These are phyloP conservation scores for Aspergillus haitiensis DNA, from an alignment of 495 filamentous ascomycete genomes.

Conservation along the genomic window DNA sequence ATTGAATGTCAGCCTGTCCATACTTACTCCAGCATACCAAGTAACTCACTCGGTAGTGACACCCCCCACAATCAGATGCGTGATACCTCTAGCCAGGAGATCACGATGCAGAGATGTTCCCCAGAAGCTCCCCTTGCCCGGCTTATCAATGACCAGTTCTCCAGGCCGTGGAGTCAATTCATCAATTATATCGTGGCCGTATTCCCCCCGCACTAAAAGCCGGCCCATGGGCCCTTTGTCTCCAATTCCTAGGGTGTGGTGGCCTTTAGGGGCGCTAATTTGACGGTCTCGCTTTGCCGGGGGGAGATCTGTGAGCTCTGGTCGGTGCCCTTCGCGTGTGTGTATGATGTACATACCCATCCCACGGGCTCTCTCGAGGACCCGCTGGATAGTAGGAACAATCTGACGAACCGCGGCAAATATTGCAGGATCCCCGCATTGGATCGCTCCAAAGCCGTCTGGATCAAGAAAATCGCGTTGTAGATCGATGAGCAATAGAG, in stretches of 20 bases:
- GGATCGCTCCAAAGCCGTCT: slow-evolving; percentile 3
- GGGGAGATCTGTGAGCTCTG: slow-evolving; percentile 1
- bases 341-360: slow-evolving; percentile 6
- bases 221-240: slow-evolving; percentile 9
- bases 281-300: slow-evolving; percentile 6
- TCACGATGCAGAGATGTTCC: slow-evolving; percentile 5
- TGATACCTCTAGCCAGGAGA: slow-evolving; percentile 3
- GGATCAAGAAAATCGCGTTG: slow-evolving; percentile 10
- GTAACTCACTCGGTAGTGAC: slow-evolving; percentile 7
- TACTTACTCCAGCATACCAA: too few relatives aligned
- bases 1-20: neutral
- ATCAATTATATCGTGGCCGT: slow-evolving; percentile 9
- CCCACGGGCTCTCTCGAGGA: neutral
- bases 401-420: slow-evolving; percentile 6
- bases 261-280: slow-evolving; percentile 4
- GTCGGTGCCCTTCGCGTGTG: neutral
- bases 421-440: slow-evolving; percentile 2
- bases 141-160: slow-evolving; percentile 9
- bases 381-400: slow-evolving; percentile 4
- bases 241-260: slow-evolving; percentile 4
- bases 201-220: slow-evolving; percentile 6
- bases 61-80: slow-evolving; percentile 5
- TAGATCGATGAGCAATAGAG: slow-evolving; percentile 5
- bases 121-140: slow-evolving; percentile 10
- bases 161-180: neutral